Percentiles rank a stretch among this genome's conserved stretches.
Conservation (phyloP, 179 eudicot species). For the Beta macrorhiza region DNA sequence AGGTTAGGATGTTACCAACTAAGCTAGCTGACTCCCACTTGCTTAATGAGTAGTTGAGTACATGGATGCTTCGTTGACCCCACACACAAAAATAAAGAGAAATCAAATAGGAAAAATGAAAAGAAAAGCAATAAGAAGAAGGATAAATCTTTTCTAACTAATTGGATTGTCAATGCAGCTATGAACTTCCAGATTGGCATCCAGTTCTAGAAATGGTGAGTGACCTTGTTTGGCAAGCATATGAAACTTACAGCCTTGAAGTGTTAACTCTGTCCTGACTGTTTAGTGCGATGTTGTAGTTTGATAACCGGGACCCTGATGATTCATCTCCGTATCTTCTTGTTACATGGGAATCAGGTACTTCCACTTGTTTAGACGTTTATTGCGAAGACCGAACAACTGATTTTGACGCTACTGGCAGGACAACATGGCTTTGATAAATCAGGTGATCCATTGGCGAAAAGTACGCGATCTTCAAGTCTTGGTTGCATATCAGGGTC, state of each 20-base stretch:
- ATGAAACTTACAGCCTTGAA: background rate
- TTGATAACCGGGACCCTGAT: constrained; percentile 30
- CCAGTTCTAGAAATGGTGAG: constrained; percentile 34
- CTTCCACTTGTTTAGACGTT: background rate
- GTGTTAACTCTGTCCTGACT: background rate
- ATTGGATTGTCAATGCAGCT: constrained; percentile 27
- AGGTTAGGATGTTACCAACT: too few species aligned
- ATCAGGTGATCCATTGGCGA: constrained; percentile 10
- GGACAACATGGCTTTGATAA: background rate
- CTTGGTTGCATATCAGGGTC: background rate
- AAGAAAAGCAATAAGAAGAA: background rate
- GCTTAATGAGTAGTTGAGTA: too few species aligned
- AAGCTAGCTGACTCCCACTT: too few species aligned
- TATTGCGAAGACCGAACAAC: background rate
- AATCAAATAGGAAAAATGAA: background rate
- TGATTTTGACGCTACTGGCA: background rate
- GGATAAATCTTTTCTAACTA: background rate
- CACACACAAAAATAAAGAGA: too few species aligned
- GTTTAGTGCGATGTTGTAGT: constrained; percentile 19
- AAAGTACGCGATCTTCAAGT: background rate
- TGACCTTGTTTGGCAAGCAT: background rate
- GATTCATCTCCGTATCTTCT: constrained; percentile 36
- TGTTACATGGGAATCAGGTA: constrained; percentile 37
- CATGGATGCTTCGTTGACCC: too few species aligned
- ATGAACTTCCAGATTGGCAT: constrained; percentile 40